Evolutionary conservation across 805 yeast species (phyloP), one percentile per base, ranked within the genome.

Genomic region (Saturnispora galanensis): DNA sequence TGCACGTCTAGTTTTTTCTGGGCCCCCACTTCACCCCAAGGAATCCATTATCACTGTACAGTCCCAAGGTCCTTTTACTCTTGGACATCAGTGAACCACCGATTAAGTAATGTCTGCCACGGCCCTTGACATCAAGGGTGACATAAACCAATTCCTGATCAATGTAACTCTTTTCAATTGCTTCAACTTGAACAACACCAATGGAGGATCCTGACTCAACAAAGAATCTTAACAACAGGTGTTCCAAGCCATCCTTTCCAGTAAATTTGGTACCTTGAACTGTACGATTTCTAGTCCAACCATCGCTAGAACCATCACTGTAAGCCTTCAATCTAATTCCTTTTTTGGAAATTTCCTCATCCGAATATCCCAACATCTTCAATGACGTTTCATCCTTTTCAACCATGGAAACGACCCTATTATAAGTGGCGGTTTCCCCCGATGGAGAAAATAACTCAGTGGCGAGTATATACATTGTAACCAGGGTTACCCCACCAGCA

Each of bases 211-310:
- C 73, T 35, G 94, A 79, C 59, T 85, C 89, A 35, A 89, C 90
- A 56, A 83, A 88, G 63, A 88, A 88, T 59, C 82, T 79, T 93
- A 89, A 83, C 47, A 79, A 69, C 54, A 84, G 70, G 53, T 84
- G 94, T 52, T 84, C 93, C 53, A 79, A 76, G 2, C 95, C 95
- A 47, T 81, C 81, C 49, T 76, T 73, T 42, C 83, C 95, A 0
- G 57, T 55, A 45, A 76, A 64, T 48, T 80, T 70, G 45, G 84
- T 74, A 11, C 93, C 77, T 40, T 79, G 77, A 35, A 85, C 76
- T 2, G 96, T 96, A 65, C 96, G 77, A 58, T 84, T 84, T 66
- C 95, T 76, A 7, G 87, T 83, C 90, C 96, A 86, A 55, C 77
- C 77, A 57, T 84, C 90, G 17, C 73, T 69, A 1, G 77, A 63